Base-by-base conservation (phyloP, 1,139 yeast species). In the Saccharomyces hybrid region DNA sequence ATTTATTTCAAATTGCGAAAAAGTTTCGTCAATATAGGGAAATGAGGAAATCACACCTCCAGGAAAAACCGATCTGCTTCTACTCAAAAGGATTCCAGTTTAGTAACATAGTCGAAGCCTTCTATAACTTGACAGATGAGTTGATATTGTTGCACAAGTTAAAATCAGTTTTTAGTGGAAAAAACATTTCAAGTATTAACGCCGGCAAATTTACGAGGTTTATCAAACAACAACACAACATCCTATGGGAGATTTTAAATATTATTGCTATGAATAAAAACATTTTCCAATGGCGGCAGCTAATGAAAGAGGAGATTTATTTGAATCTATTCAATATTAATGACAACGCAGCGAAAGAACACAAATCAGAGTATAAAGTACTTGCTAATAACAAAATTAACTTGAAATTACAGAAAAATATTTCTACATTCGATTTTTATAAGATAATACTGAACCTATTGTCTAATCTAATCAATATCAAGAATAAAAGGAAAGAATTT, bases 61-160 rank as follows among this genome's bases (percentile, higher is more conserved):
- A 34, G 11, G 20, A 34, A 14, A 14, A 5, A 34, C 11, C 20
- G 9, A 2, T 34, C 9, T 14, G 6, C 6, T 14, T 34, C 1
- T 34, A 7, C 8, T 16, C 1, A 34, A 16, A 14, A 34, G 20
- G 20, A 11, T 14, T 34, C 23, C 20, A 14, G 42, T 34, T 34
- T 34, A 8, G 42, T 34, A 11, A 34, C 20, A 7, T 34, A 7
- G 9, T 34, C 4, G 25, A 34, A 34, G 1, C 20, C 1, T 14
- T 34, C 4, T 84, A 84, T 69, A 81, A 84, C 3, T 65, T 83
- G 34, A 79, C 79, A 63, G 90, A 85, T 68, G 90, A 85, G 67
- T 62, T 81, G 20, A 70, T 78, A 41, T 70, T 84, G 31, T 69
- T 83, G 47, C 80, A 74, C 68, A 83, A 82, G 63, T 66, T 84